Evolutionary conservation across 2,329 filamentous ascomycete genomes (phyloP).

Genomic region (Oidium heveae): DNA sequence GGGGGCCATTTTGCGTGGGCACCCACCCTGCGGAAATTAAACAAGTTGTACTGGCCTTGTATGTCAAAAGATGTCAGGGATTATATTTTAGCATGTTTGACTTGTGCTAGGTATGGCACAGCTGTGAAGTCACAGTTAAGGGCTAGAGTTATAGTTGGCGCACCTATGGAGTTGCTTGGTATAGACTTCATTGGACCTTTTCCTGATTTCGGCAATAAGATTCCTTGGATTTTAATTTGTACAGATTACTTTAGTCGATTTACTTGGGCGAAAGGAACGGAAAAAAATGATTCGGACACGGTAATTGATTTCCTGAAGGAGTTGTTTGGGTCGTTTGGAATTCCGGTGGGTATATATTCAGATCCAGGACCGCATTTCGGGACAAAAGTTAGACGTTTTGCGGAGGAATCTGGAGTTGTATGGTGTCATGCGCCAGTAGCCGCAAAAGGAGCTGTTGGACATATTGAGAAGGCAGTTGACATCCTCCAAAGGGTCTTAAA

Average conservation of each 20-base stretch:
- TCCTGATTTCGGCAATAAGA: background rate
- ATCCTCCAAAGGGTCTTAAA: background rate
- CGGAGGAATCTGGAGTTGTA: background rate
- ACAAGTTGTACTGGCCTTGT: background rate
- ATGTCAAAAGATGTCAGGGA: background rate
- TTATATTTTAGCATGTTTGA: background rate
- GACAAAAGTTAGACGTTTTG: background rate
- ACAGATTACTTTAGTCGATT: background rate
- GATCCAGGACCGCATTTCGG: background rate
- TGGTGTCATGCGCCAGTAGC: background rate
- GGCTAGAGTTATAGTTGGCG: background rate
- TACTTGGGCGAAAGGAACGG: background rate
- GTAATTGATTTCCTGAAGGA: background rate
- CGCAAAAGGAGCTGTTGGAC: background rate
- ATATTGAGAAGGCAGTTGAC: slow-evolving; percentile 1
- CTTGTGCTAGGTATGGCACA: background rate
- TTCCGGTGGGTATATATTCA: background rate
- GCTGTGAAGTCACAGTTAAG: background rate
- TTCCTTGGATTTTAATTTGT: background rate
- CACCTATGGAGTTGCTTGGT: background rate
- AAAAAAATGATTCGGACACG: background rate
- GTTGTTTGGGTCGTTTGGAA: background rate
- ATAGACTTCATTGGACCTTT: background rate
- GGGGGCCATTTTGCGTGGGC: background rate
- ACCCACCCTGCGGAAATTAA: background rate